These are phyloP conservation scores for Lipomyces spencermartinsiae DNA, from an alignment of 805 yeast genomes.

Conservation along the genomic window DNA sequence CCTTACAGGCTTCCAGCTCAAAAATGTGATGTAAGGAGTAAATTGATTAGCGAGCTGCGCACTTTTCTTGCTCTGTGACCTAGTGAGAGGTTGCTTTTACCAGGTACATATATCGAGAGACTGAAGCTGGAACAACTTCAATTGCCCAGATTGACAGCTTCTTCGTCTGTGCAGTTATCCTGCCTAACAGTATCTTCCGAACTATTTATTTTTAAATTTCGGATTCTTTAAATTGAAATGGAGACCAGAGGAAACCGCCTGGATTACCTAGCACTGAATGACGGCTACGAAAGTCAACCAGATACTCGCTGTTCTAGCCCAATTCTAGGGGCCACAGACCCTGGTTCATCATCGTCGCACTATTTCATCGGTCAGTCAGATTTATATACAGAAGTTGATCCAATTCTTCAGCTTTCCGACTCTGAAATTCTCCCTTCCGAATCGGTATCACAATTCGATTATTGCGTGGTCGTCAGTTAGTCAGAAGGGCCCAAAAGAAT, in stretches of 20 bases:
- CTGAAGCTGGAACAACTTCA: too few relatives aligned
- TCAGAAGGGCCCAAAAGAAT: conserved; percentile 5
- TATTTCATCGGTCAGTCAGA: conserved; percentile 4
- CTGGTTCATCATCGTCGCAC: conserved; percentile 7
- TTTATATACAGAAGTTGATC: not conserved
- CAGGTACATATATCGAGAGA: too few relatives aligned
- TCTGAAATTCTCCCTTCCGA: conserved; percentile 10
- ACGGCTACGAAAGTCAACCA: conserved; percentile 3
- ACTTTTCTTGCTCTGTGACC: too few relatives aligned
- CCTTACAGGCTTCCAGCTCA: too few relatives aligned
- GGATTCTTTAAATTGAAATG: conserved; percentile 1
- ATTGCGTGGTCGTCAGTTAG: not conserved
- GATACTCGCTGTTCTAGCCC: conserved; percentile 4
- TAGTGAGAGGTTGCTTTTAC: too few relatives aligned
- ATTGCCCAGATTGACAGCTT: too few relatives aligned
- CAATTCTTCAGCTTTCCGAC: conserved; percentile 6
- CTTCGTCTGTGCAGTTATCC: too few relatives aligned
- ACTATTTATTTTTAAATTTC: not conserved
- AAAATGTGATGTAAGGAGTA: too few relatives aligned
- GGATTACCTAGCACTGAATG: conserved; percentile 8
- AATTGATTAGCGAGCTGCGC: too few relatives aligned
- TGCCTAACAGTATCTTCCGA: not conserved
- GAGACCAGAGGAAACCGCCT: conserved; percentile 8
- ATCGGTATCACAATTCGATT: not conserved
- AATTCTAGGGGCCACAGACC: conserved; percentile 5